Base-by-base conservation (phyloP, 2,329 filamentous ascomycete genomes). In the Zopfia rhizophila region DNA sequence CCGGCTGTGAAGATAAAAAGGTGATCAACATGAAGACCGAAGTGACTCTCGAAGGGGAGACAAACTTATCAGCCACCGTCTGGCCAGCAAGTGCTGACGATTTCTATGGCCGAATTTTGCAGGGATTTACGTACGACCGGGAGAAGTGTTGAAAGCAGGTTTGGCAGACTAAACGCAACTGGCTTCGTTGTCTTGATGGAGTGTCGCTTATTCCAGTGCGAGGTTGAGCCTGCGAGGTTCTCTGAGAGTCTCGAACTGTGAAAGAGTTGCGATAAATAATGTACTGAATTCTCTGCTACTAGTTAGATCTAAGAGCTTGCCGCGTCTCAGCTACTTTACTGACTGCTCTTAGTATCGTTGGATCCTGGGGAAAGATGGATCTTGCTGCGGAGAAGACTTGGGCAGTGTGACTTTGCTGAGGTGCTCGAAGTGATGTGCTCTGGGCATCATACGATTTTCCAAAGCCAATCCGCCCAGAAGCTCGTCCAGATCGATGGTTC, bases 401-500 rank as follows among this genome's bases (percentile, higher is more conserved):
- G 48, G 46, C 44, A 51, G 55, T 43, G 55, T 46, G 42, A 41
- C 45, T 23, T 43, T n/a, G n/a, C n/a, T n/a, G n/a, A n/a, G n/a
- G n/a, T n/a, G n/a, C n/a, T n/a, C n/a, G n/a, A n/a, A n/a, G n/a
- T n/a, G n/a, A n/a, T n/a, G n/a, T n/a, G n/a, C n/a, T n/a, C n/a
- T n/a, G n/a, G n/a, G n/a, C n/a, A n/a, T n/a, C n/a, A n/a, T n/a
- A n/a, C n/a, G n/a, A n/a, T n/a, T n/a, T n/a, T n/a, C n/a, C n/a
- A n/a, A n/a, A n/a, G n/a, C n/a, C n/a, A n/a, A n/a, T n/a, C n/a
- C n/a, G n/a, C n/a, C n/a, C n/a, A n/a, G n/a, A n/a, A n/a, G n/a
- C n/a, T n/a, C n/a, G n/a, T n/a, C n/a, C n/a, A n/a, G n/a, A n/a
- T n/a, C n/a, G n/a, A n/a, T n/a, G n/a, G n/a, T n/a, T n/a, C n/a